A percentile compares a stretch with the other conserved stretches of the same genome.
These are phyloP conservation scores for Cochlearia excelsa DNA, from an alignment of 345 rosid species.

Conservation along the genomic window DNA sequence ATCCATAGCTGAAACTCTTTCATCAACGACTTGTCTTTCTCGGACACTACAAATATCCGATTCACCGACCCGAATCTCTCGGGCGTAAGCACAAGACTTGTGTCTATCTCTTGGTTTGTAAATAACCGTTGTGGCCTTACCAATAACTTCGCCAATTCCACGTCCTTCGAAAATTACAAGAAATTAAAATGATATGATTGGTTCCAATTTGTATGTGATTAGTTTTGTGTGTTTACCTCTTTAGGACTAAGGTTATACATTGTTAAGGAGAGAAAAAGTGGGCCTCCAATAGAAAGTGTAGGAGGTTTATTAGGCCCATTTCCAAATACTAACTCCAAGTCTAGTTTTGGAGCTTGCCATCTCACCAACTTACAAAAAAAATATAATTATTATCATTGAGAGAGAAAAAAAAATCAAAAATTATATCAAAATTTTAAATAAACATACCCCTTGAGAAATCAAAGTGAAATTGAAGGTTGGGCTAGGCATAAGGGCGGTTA, in stretches of 20 bases:
- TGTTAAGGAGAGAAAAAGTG: constrained; percentile 27
- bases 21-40: constrained; percentile 31
- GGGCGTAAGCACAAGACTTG: constrained; percentile 34
- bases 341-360: constrained; percentile 35
- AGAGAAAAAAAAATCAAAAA: neutral
- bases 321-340: constrained; percentile 39
- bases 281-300: constrained; percentile 45
- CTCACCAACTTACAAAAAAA: constrained; percentile 30
- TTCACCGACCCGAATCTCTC: constrained; percentile 46
- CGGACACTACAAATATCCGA: constrained; percentile 44
- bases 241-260: constrained; percentile 53
- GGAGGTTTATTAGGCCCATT: constrained; percentile 46
- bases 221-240: constrained; percentile 32
- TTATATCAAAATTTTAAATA: neutral
- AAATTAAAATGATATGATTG: neutral
- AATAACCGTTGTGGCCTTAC: constrained; percentile 44
- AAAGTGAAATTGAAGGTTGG: constrained; percentile 22
- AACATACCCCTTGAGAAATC: constrained; percentile 30
- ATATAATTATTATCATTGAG: neutral
- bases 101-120: constrained; percentile 38
- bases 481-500: constrained; percentile 28
- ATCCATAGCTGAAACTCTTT: constrained; percentile 41
- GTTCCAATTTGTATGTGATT: neutral
- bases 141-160: constrained; percentile 46
- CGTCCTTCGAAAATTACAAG: constrained; percentile 36